Base-by-base conservation (phyloP, 495 filamentous ascomycete genomes). In the Talaromyces liani region DNA sequence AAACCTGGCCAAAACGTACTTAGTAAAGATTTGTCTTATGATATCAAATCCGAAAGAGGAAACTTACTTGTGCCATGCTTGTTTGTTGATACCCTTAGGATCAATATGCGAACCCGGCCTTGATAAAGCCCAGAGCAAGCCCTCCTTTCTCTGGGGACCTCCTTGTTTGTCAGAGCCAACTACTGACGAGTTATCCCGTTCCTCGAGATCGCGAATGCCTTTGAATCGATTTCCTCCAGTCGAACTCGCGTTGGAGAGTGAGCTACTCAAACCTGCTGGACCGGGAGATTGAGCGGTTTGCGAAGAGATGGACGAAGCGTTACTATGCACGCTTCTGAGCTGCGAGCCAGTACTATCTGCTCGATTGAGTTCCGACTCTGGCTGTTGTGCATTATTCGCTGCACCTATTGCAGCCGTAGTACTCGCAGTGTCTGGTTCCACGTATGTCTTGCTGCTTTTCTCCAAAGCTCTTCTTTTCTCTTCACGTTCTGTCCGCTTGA, bases 61-160 rank as follows among this genome's bases (percentile, higher is more conserved):
- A 57, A 85, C 89, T 73, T 86, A 98, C 93, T 99, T 99, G 70
- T 99, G 94, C 95, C 94, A 98, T 60, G 91, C 93, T 72, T 94
- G 91, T 69, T 98, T 97, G 70, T 97, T 97, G 60, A 98, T 81
- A 6, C 90, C 91, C 67, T 93, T 91, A 3, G 95, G 95, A 71
- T 99, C 94, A 14, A 91, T 92, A 75, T 98, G 94, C 51, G 91
- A 94, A 4, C 93, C 94, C 6, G 94, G 95, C 66, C 91, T 85
- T 65, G 91, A 97, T 18, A 97, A 77, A 41, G 94, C 91, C 94
- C 95, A 98, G 12, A 99, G 78, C 12, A 99, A 77, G 18, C 94
- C 94, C 75, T 99, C 94, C 73, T 98, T 99, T 51, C 86, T 80
- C 65, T 88, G 82, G 62, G 85, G 79, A 58, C 78, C 82, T 67